Base-by-base conservation (phyloP, 768 basidiomycete species). In the Termitomyces titanicus region DNA sequence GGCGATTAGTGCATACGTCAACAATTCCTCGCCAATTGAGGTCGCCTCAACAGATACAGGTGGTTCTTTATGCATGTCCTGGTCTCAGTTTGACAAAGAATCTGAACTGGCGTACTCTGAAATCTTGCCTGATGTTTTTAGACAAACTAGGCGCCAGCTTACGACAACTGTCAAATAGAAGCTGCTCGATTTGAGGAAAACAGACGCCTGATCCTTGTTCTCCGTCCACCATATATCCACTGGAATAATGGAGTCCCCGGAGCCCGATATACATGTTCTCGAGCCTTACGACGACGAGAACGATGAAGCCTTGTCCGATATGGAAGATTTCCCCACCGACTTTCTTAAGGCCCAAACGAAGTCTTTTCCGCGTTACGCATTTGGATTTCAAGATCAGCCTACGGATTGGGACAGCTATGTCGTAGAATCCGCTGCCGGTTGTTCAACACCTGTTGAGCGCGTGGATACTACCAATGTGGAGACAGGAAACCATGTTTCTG, bases 341-440 rank as follows among this genome's bases (percentile, higher is more conserved):
- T 56, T 56, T 2, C 55, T 56, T 2, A 17, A 45, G 7, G 55
- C 55, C 5, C 43, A 39, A 38, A 56, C 55, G 1, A 56, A 17
- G 33, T 45, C 42, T 3, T 55, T 45, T 24, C 48, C 39, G 24
- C 48, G 33, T 17, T 18, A n/a, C 12, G 15, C 27, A 18, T 33
- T 51, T 17, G 7, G 13, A 11, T 34, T 29, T 11, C 31, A 29
- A 22, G 48, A 40, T 5, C 33, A 53, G 2, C 18, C 52, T n/a
- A 46, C 51, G 55, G 20, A 31, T 18, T 56, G 55, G 55, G 55
- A 57, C 40, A 44, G 22, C 24, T 57, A 39, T 24, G 53, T 57
- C 11, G 45, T 60, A 5, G 25, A 48, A 5, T 54, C 47, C 10
- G 59, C 59, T 13, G 27, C 42, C 1, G 45, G 34, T 24, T 51